These are phyloP conservation scores for Camillea tinctor DNA, from an alignment of 2,329 filamentous ascomycete species.

Conservation along the genomic window DNA sequence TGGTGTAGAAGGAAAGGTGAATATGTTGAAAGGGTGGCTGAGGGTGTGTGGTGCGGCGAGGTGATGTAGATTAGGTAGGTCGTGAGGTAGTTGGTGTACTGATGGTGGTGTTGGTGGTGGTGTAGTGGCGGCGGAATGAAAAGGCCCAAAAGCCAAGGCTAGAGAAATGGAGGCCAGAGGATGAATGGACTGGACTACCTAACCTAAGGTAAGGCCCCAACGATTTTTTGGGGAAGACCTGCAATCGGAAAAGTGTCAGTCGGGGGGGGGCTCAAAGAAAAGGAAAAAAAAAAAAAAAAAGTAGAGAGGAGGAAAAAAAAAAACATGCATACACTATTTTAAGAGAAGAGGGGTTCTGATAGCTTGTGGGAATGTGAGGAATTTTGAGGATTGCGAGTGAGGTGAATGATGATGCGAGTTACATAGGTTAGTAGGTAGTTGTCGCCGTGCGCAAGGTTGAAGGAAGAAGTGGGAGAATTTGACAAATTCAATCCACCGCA, in stretches of 20 bases:
- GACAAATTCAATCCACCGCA: not conserved
- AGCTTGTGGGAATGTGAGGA: not conserved
- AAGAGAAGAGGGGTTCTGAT: not conserved
- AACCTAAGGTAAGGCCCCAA: not conserved
- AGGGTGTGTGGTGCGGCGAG: not conserved
- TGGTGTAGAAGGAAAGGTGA: constrained; percentile 10
- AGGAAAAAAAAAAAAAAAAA: too few species aligned
- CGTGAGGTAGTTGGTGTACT: constrained; percentile 4
- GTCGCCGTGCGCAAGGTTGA: constrained; percentile 17
- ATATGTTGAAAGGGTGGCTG: not conserved
- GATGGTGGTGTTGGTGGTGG: not conserved
- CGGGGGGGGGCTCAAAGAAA: not conserved
- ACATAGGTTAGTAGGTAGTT: not conserved
- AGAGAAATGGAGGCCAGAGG: constrained; percentile 8
- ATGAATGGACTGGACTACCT: not conserved
- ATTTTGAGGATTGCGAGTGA: not conserved
- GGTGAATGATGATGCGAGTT: not conserved
- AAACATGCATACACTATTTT: not conserved
- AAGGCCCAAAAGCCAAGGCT: constrained; percentile 14
- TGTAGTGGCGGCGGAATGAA: not conserved
- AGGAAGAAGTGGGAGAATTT: constrained; percentile 12
- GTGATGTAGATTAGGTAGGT: constrained; percentile 7
- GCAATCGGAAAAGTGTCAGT: not conserved
- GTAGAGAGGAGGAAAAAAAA: too few species aligned
- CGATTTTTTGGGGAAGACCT: not conserved